phyloP scores from a whole-genome alignment of 305 asterid species.

The Salvia sclarea region DNA sequence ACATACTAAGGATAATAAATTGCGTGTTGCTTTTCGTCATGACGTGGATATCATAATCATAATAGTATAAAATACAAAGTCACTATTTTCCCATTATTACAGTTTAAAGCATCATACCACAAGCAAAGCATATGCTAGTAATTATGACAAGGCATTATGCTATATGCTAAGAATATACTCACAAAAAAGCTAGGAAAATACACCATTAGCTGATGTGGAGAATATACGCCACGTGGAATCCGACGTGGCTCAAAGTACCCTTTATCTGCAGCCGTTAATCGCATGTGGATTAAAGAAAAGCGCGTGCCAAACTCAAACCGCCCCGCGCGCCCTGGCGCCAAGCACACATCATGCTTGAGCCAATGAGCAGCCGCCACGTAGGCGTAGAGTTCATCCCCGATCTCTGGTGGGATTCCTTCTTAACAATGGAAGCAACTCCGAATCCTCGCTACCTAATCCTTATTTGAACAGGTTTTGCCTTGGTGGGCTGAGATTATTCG shows the following conservation, averaged over 20 bases:
- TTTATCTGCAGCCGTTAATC: constrained; percentile 9
- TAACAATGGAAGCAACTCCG: not conserved
- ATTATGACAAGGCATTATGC: not conserved
- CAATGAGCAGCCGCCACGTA: constrained; percentile 42
- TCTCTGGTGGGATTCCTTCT: not conserved
- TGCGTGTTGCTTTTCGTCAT: not conserved
- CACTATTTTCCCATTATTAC: not conserved
- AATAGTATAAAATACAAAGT: too few relatives aligned
- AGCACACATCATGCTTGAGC: constrained; percentile 24
- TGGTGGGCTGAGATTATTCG: constrained; percentile 20
- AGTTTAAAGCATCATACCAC: not conserved
- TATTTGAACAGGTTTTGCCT: constrained; percentile 2
- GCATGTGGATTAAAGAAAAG: constrained; percentile 35
- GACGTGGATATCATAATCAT: not conserved
- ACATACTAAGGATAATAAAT: not conserved
- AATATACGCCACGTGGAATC: constrained; percentile 3
- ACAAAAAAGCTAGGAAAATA: not conserved
- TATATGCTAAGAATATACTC: not conserved
- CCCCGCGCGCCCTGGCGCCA: constrained; percentile 42
- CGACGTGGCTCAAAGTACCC: constrained; percentile 3
- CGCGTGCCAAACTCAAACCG: constrained; percentile 46
- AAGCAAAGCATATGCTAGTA: too few relatives aligned
- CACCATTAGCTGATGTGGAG: constrained; percentile 6
- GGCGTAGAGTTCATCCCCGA: not conserved
- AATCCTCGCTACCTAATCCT: not conserved